Evolutionary conservation across 805 yeast species (phyloP).

Genomic region (Isabelozyma heimii): DNA sequence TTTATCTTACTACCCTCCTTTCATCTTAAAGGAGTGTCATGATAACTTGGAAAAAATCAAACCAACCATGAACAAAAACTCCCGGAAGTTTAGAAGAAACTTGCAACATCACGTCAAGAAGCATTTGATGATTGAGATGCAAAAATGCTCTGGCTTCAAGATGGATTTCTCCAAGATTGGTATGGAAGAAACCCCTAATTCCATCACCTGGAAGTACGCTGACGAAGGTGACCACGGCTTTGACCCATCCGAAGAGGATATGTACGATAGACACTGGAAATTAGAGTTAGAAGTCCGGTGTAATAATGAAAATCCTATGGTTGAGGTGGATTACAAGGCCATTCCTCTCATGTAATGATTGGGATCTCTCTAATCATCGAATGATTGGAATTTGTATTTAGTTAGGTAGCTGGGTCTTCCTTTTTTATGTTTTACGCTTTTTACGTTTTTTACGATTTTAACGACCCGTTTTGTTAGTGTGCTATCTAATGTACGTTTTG

Average conservation of each 20-base stretch:
- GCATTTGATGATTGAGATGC: slow-evolving; percentile 67
- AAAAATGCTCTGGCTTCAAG: slow-evolving; percentile 56
- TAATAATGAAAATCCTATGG: slow-evolving; percentile 63
- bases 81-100: slow-evolving; percentile 68
- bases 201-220: slow-evolving; percentile 60
- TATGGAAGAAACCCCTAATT: slow-evolving; percentile 48
- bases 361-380: background rate
- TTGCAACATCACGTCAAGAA: slow-evolving; percentile 73
- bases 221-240: slow-evolving; percentile 61
- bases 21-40: slow-evolving; percentile 62
- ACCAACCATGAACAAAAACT: slow-evolving; percentile 68
- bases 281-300: slow-evolving; percentile 63
- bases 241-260: slow-evolving; percentile 43
- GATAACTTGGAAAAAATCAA: slow-evolving; percentile 70
- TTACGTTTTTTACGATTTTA: background rate
- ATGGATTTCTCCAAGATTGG: slow-evolving; percentile 49
- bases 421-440: background rate
- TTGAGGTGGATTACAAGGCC: slow-evolving; percentile 64
- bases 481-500: background rate
- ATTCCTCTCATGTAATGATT: slow-evolving; percentile 31
- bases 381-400: background rate
- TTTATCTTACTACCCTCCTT: slow-evolving; percentile 70
- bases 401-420: background rate
- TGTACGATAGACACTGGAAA: slow-evolving; percentile 57
- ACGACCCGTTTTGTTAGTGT: background rate